Evolutionary conservation across 768 basidiomycete species (phyloP), one percentile per base, ranked within the genome.

Genomic region (Russula ochroleuca): DNA sequence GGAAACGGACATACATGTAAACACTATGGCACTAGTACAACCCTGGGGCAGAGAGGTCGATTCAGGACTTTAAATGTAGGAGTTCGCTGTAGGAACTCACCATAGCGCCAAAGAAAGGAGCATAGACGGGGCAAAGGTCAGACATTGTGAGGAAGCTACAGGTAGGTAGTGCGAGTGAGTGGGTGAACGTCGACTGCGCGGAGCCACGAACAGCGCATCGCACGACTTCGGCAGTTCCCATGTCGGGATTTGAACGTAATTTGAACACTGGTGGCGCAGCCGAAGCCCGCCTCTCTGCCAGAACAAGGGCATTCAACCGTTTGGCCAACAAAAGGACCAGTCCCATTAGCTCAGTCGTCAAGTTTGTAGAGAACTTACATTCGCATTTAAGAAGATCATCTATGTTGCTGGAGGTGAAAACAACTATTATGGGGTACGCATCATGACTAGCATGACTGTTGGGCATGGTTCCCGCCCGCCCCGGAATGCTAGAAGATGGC

Each of bases 41-140:
- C 96, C 96, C 94, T 95, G 73, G n/a, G n/a, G 19, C 6, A 1
- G 15, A 33, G 17, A 41, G 7, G 31, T 33, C 31, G 15, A 17
- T 28, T 57, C 23, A 43, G 33, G 3, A 5, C 17, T 40, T 28
- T 17, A 21, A 19, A 28, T 45, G 28, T 5, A 5, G 14, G 7
- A 10, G n/a, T 6, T 6, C 13, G 2, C 15, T 25, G 25, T 28
- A 17, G 41, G 13, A 14, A 76, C 88, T 73, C 68, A 92, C 94
- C 92, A 97, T 94, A 62, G 90, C 92, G 71, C 93, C 93, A 72
- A 99, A 99, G 82, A 98, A 98, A 69, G 96, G 96, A 62, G 96
- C 91, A 77, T 98, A 98, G 58, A 96, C 94, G 21, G 91, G 91
- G 76, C 91, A 94, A 67, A 89, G 79, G 71, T 93, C 91, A 72